Conservation (phyloP, 768 basidiomycete species). For the Mrakia blollopis region DNA sequence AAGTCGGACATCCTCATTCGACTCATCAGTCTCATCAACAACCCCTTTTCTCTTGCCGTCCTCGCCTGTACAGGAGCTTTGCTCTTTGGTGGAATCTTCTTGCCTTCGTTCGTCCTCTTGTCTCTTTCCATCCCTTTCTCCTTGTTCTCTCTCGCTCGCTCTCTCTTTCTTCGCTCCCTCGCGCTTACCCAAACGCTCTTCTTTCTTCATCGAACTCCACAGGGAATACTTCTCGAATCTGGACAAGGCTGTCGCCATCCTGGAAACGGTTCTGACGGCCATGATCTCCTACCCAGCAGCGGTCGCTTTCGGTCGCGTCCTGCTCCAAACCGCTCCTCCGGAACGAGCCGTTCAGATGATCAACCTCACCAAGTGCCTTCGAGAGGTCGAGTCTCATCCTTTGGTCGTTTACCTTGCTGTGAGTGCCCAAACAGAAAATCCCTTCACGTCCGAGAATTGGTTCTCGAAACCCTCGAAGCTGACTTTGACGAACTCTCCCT, state of each 20-base stretch:
- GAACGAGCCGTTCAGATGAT: constrained; percentile 61
- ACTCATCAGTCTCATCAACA: constrained; percentile 17
- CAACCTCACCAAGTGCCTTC: constrained; percentile 69
- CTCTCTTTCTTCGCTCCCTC: no score
- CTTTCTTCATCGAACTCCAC: background rate
- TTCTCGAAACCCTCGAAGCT: constrained; percentile 17
- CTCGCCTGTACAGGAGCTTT: constrained; percentile 22
- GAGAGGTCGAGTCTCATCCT: constrained; percentile 68
- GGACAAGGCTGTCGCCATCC: constrained; percentile 79
- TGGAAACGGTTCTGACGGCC: constrained; percentile 73
- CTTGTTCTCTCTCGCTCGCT: no score
- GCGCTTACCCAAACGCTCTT: background rate
- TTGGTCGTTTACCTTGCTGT: constrained; percentile 75
- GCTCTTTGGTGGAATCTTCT: constrained; percentile 25
- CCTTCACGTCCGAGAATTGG: no score
- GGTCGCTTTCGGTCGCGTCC: constrained; percentile 71
- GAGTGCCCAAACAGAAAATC: constrained; percentile 53
- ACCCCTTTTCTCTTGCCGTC: constrained; percentile 29
- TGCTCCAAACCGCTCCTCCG: constrained; percentile 80
- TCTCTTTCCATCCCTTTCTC: background rate
- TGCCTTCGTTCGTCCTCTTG: constrained; percentile 14
- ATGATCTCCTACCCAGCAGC: constrained; percentile 79
- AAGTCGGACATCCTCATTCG: background rate
- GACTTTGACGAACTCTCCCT: constrained; percentile 25
- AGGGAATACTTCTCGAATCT: constrained; percentile 41